These are phyloP conservation scores for Xylaria sp. DNA, from an alignment of 2,329 filamentous ascomycete genomes.

Conservation along the genomic window DNA sequence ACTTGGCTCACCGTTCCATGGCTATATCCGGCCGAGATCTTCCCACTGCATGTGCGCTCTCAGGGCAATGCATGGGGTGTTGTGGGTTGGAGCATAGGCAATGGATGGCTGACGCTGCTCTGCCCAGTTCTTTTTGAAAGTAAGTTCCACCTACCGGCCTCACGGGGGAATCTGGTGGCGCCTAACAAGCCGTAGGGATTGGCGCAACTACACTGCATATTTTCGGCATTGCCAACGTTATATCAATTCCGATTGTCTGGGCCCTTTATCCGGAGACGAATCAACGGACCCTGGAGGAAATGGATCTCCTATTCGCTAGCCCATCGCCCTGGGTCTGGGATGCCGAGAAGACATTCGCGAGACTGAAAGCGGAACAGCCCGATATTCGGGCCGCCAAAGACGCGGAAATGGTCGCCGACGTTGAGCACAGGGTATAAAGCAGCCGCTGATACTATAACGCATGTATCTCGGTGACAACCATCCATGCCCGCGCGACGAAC, in stretches of 20 bases:
- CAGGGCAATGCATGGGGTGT: constrained; percentile 82
- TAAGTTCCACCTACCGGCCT: constrained; percentile 31
- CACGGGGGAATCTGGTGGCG: no score
- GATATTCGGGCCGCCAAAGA: constrained; percentile 53
- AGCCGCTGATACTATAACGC: background rate
- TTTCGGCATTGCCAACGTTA: constrained; percentile 74
- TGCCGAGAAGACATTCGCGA: constrained; percentile 71
- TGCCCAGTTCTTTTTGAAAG: constrained; percentile 48
- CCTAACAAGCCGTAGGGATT: constrained; percentile 55
- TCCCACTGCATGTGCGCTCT: constrained; percentile 75
- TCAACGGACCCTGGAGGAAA: constrained; percentile 79
- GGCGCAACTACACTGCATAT: constrained; percentile 79
- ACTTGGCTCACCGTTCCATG: constrained; percentile 70
- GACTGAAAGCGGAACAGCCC: constrained; percentile 70
- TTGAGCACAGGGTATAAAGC: background rate
- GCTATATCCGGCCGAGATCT: constrained; percentile 79
- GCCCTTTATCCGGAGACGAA: constrained; percentile 79
- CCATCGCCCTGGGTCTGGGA: constrained; percentile 77
- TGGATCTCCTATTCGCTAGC: constrained; percentile 77
- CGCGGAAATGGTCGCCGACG: constrained; percentile 45
- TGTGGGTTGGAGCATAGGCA: constrained; percentile 80
- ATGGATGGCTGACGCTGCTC: constrained; percentile 65
- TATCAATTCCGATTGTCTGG: constrained; percentile 77
- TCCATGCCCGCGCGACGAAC: background rate
- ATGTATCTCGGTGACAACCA: background rate